These are phyloP conservation scores for Adansonia grandidieri DNA, from an alignment of 441 rosid species.

Conservation along the genomic window DNA sequence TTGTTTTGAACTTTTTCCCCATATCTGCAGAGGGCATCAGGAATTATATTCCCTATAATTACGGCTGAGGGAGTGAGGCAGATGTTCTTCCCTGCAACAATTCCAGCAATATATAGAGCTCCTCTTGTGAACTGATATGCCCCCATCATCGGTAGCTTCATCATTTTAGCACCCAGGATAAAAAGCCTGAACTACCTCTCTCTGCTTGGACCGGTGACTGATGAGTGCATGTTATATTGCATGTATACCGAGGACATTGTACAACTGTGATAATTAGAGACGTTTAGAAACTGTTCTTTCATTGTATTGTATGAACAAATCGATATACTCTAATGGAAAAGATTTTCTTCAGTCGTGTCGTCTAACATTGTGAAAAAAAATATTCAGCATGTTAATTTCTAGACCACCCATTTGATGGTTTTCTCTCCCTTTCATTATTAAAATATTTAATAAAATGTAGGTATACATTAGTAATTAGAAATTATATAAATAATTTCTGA, in stretches of 20 bases:
- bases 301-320: neutral
- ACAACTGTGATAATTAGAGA: neutral
- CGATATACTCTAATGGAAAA: no score
- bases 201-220: neutral
- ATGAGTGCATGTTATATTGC: neutral
- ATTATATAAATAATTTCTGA: no score
- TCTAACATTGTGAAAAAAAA: no score
- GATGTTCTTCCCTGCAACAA: conserved; percentile 58
- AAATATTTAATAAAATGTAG: no score
- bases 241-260: neutral
- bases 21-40: conserved; percentile 1
- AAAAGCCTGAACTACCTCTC: neutral
- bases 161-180: neutral
- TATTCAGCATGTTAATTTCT: no score
- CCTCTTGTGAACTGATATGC: conserved; percentile 42
- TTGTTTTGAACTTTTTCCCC: neutral
- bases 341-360: no score
- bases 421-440: no score
- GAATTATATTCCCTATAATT: conserved; percentile 34
- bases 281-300: neutral
- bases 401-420: no score
- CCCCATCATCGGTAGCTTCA: neutral
- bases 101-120: conserved; percentile 62
- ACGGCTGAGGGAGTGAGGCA: conserved; percentile 71
- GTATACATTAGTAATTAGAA: no score